Base-by-base conservation (phyloP, 1,284 basidiomycete genomes). In the Pterulicium gracile region DNA sequence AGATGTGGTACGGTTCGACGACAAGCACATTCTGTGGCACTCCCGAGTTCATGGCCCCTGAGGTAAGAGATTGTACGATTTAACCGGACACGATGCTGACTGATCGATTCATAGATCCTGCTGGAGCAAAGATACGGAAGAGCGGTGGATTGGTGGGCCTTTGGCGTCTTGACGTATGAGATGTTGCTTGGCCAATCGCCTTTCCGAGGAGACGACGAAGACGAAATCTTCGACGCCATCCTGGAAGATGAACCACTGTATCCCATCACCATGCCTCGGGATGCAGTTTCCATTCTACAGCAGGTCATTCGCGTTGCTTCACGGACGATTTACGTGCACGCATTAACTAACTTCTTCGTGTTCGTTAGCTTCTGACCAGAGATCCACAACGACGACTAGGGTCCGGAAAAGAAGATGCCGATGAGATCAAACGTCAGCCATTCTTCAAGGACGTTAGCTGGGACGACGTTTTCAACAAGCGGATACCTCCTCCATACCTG, bases 61-160 rank as follows among this genome's bases (percentile, higher is more conserved):
- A 99, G 75, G 91, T 91, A 51, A 40, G 73, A 34, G 5, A n/a
- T 41, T 22, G 42, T 39, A 27, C 13, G 45, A 22, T 18, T 44
- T 19, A 15, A 24, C 40, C 44, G 44, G 23, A 34, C 27, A 34
- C 12, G n/a, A 47, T 45, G 14, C 17, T 24, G 14, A 19, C 21
- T 51, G 23, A 49, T 7, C 24, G 39, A 43, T 24, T 18, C 39
- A 15, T 50, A 96, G 89, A 98, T 99, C 61, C 73, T 99, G 47
- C 75, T 98, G 22, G 96, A 98, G 67, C 95, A 98, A 68, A 86
- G 93, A 47, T 99, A 99, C 59, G 93, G 93, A 10, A 87, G 93
- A 40, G 96, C 96, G 3, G 96, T 98, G 44, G 96, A 99, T 60
- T 99, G 96, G 96, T 99, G 96, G 96, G 96, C 96, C 4, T 98